Evolutionary conservation across 148 eudicot genomes (phyloP).

Genomic region (Fallopia convolvulus): DNA sequence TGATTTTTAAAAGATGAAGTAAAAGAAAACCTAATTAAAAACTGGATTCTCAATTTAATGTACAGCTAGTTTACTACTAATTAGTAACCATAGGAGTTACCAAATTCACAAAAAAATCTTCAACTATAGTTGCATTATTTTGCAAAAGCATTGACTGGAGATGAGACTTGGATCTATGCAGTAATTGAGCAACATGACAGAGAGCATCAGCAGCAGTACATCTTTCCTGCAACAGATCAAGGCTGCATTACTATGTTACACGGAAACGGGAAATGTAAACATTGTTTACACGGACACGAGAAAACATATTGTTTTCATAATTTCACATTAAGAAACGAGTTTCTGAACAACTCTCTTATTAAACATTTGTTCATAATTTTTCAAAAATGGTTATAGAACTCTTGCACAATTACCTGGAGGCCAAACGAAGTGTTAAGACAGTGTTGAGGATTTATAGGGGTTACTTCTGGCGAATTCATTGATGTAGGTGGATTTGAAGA

Average conservation of each 20-base stretch:
- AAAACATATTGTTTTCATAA: too few species aligned
- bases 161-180: slow-evolving; percentile 86
- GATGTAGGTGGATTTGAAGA: slow-evolving; percentile 44
- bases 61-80: neutral
- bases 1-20: neutral
- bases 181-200: slow-evolving; percentile 73
- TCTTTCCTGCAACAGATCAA: slow-evolving; percentile 64
- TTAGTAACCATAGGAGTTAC: slow-evolving; percentile 27
- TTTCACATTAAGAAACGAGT: too few species aligned
- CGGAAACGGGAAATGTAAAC: too few species aligned
- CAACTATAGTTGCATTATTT: slow-evolving; percentile 67
- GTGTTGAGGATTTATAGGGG: slow-evolving; percentile 49
- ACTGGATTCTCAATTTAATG: neutral
- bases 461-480: slow-evolving; percentile 47
- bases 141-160: slow-evolving; percentile 83
- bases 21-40: slow-evolving; percentile 3
- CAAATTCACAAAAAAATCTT: slow-evolving; percentile 79
- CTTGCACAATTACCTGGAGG: slow-evolving; percentile 57
- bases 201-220: slow-evolving; percentile 83
- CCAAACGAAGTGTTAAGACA: slow-evolving; percentile 29
- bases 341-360: neutral
- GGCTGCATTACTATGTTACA: neutral
- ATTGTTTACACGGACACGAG: too few species aligned
- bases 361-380: neutral
- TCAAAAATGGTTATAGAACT: neutral